Conservation (phyloP, 1,139 yeast species). For the Hanseniaspora gamundiae region DNA sequence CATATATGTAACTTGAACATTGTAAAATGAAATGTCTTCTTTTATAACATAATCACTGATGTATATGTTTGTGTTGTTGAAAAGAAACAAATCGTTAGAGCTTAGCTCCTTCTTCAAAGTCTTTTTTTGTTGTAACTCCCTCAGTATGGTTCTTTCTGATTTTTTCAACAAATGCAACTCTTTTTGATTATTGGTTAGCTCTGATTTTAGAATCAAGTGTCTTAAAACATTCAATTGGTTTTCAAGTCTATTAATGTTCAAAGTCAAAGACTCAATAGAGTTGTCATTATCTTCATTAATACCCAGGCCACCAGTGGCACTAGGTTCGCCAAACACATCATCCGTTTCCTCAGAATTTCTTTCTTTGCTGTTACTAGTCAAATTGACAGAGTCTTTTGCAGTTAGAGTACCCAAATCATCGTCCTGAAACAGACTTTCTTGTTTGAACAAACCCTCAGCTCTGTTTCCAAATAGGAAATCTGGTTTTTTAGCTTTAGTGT, state of each 20-base stretch:
- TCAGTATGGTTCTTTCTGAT: constrained; percentile 50
- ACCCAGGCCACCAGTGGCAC: no score
- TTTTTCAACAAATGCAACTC: constrained; percentile 58
- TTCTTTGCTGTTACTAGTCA: no score
- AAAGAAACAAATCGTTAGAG: constrained; percentile 27
- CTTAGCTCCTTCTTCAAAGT: constrained; percentile 53
- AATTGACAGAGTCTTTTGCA: no score
- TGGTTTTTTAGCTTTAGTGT: constrained; percentile 1
- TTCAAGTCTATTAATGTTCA: constrained; percentile 48
- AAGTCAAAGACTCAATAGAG: constrained; percentile 24
- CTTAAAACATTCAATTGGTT: constrained; percentile 54
- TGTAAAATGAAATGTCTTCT: constrained; percentile 52
- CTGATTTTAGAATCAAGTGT: constrained; percentile 67
- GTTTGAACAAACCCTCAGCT: constrained; percentile 2
- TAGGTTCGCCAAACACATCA: no score
- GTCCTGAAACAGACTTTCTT: constrained; percentile 13
- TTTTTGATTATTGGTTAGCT: constrained; percentile 58
- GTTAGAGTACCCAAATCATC: constrained; percentile 15
- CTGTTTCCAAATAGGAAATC: not conserved
- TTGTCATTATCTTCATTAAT: no score
- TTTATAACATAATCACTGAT: constrained; percentile 59
- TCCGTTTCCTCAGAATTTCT: no score
- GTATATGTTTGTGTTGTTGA: constrained; percentile 50
- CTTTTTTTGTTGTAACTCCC: constrained; percentile 63
- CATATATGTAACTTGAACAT: constrained; percentile 61